Evolutionary conservation across 495 filamentous ascomycete species (phyloP), one percentile per base, ranked within the genome.

Genomic region (Lophium mytilinum): DNA sequence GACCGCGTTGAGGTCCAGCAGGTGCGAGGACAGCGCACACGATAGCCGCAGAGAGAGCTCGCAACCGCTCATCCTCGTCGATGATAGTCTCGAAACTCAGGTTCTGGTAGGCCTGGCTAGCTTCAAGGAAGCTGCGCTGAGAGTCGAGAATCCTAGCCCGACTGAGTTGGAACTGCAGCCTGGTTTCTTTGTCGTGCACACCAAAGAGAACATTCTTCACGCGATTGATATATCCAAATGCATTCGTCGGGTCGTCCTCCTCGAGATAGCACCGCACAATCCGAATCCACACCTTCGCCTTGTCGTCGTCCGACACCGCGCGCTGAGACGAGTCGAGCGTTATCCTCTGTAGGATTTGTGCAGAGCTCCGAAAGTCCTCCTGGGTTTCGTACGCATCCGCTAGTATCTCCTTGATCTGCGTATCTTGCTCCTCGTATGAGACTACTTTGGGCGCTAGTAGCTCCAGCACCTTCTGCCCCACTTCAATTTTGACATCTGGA

Each of bases 231-330:
- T 91, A 90, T 15, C 78, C 79, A 65, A 93, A 89, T 19, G 94
- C 93, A 14, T 75, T 78, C 2, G 85, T 93, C 19, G 87, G 87
- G 66, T 98, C 90, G 68, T 96, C 94, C 45, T 89, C 90, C 73
- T 97, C 94, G 45, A 98, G 81, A 69, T 93, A 91, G 71, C 93
- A 85, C 51, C 94, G 83, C 70, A 93, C 90, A 68, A 98, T 97
- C 47, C 94, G 86, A 49, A 97, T 87, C 86, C 90, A 96, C 43
- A 95, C 78, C 30, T 73, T 74, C 3, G 87, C 86, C 69, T 90
- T 90, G 52, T 88, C 84, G 53, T 87, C 78, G 69, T 88, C 84
- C 9, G 83, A 78, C 17, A 96, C 84, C 55, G 85, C 82, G 12
- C 89, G 86, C 71, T 96, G 90, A 19, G 87, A 88, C 45, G 80